Evolutionary conservation across 2,329 filamentous ascomycete genomes (phyloP), one percentile per base, ranked within the genome.

Genomic region (Davidsoniella eucalypti): DNA sequence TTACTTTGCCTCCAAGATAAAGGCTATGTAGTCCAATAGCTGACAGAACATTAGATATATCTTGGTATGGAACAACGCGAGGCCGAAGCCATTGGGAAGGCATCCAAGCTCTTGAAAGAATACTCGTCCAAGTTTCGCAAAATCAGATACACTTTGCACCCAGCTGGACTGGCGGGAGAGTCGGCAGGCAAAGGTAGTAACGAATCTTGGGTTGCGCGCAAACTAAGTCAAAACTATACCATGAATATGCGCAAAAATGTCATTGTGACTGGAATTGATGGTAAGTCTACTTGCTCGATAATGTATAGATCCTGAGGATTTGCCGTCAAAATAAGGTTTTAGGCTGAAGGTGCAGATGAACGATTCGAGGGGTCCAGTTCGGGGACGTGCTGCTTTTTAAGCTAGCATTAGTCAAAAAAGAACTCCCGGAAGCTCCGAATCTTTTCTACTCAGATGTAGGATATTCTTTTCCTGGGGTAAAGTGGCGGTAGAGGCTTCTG

Each of bases 111-210:
- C 14, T 70, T 79, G n/a, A 69, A 74, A 44, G 72, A 75, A 53
- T 84, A 82, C 57, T 64, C 71, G 55, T 75, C 75, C 58, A 76
- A 72, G 52, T 85, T 86, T 60, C 75, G 76, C 40, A 73, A 71
- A 52, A 79, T 86, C 57, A 74, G 77, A 57, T 79, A 75, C 59
- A 84, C 80, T 2, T 63, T 83, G 10, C 82, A 86, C 58, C 81
- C 82, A 1, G 64, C 69, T 18, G 76, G 76, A 50, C 75, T 85
- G 47, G 72, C 74, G 3, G 76, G 78, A 10, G 82, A 86, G 60
- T 75, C 80, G 46, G 78, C 80, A 49, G 82, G 82, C 52, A 86
- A 86, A 60, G 82, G 82, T 55, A 85, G 81, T 66, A 86, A 86
- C 61, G 71, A 82, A 54, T 75, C 75, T 47, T 86, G 80, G 78